Evolutionary conservation across 371 early-diverging fungal species (phyloP), one percentile per base, ranked within the genome.

Genomic region (Parasitella parasitica): DNA sequence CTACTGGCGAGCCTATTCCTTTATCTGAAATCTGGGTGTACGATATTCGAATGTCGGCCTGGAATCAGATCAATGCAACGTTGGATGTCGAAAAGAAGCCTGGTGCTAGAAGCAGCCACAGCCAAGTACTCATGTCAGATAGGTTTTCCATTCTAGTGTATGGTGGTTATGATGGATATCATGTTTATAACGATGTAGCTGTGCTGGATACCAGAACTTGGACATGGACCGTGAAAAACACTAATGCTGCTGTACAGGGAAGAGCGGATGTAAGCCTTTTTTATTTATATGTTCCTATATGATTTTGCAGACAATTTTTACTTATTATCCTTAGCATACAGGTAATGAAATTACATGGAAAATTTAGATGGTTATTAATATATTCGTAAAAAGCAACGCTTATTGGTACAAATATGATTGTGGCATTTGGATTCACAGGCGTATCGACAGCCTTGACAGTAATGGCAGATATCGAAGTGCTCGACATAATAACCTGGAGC

Each of bases 381-480:
- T 36, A n/a, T 28, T 36, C 15, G 22, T 32, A 51, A 20, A 54
- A 48, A 78, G 78, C 78, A 32, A 75, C 78, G 8, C 20, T 78
- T 41, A 65, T 78, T 16, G 71, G 73, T 16, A 75, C 71, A 7
- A 78, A 75, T 39, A 78, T 78, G 78, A 71, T 78, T 48, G 78
- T 78, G 16, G 78, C 78, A 2, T 78, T 78, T 67, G 78, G 78
- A 34, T 78, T 78, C 56, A 75, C 78, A 50, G 78, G 73, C 22
- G 78, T 78, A 22, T 75, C 75, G 1, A 78, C 75, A 0, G 61
- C 78, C 12, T 35, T 78, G 8, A 73, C 78, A 0, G 70, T 75
- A 15, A 64, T 78, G 67, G 69, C 78, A 20, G 78, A 78, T 57
- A 73, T 78, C 22, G 78, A 78, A 38, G 73, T 75, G 7, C 49